Evolutionary conservation across 495 filamentous ascomycete species (phyloP), one percentile per base, ranked within the genome.

Genomic region (Aspergillus conjunctus): DNA sequence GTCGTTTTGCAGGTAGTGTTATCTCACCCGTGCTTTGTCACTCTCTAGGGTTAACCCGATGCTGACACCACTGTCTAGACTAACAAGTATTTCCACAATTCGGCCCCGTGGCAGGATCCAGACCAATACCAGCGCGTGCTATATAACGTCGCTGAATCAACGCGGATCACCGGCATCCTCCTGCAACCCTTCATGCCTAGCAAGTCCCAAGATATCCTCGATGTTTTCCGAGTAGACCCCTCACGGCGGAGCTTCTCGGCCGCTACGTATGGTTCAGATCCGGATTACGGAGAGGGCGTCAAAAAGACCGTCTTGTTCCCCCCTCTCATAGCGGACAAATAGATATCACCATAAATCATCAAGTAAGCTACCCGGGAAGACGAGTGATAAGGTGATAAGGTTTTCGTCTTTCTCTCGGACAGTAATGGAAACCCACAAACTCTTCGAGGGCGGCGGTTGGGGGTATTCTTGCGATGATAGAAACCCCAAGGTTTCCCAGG

Each of bases 141-240:
- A 44, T 97, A 84, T 69, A 79, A 89, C 34, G 78, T 81, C 53
- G 85, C 86, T 2, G 94, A 98, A 70, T 83, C 87, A n/a, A 69
- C 97, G 44, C 87, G 94, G 20, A 83, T 97, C 34, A 73, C 77
- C 4, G 91, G 87, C 9, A 97, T 98, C 56, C 76, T 98, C 37
- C 76, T 98, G 31, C 93, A 96, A 71, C 92, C 94, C 4, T 92
- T 89, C 68, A 92, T 98, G 82, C 94, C 94, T 4, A 79, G 73
- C n/a, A 96, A 93, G 72, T 81, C 90, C 48, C 70, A 74, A 34
- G 79, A 87, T 64, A 67, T 98, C 48, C 81, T 98, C 11, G 90
- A 97, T 68, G 81, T 83, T 65, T 76, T 98, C 4, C 87, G 89
- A 10, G 92, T 98, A 17, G 74, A 76, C 54, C 60, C 68, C 43